These are phyloP conservation scores for Tricholoma sp. DNA, from an alignment of 768 basidiomycete species.

Conservation along the genomic window DNA sequence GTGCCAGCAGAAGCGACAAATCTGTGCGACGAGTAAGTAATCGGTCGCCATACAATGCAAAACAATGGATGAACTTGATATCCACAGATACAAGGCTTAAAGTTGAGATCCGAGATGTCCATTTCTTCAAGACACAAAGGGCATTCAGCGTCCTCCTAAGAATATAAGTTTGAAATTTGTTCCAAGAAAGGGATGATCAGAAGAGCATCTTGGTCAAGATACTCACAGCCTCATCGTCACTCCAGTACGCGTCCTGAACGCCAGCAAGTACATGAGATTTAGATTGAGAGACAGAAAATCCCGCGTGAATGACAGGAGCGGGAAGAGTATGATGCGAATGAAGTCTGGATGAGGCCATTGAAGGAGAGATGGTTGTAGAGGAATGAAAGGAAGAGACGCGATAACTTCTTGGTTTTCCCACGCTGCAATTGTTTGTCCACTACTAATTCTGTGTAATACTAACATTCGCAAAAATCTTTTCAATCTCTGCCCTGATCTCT, in stretches of 20 bases:
- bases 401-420: constrained; percentile 18
- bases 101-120: constrained; percentile 98
- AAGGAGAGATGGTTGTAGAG: background rate
- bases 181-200: constrained; percentile 2
- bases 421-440: constrained; percentile 19
- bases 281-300: constrained; percentile 68
- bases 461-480: constrained; percentile 44
- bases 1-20: constrained; percentile 99
- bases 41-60: background rate
- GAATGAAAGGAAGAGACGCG: constrained; percentile 14
- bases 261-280: constrained; percentile 85
- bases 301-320: constrained; percentile 67
- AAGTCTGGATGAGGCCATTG: constrained; percentile 50
- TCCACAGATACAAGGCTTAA: constrained; percentile 98
- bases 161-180: background rate
- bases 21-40: constrained; percentile 43
- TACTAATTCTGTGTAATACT: constrained; percentile 2
- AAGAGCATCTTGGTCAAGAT: constrained; percentile 1
- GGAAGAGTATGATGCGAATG: constrained; percentile 63
- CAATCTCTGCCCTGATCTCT: constrained; percentile 85
- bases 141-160: constrained; percentile 94
- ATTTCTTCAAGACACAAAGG: constrained; percentile 98
- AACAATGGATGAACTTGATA: constrained; percentile 64
- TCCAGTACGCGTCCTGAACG: constrained; percentile 96
- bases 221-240: constrained; percentile 82